Conservation (phyloP, 1,139 yeast species). For the Kurtzmaniella quercitrusa region DNA sequence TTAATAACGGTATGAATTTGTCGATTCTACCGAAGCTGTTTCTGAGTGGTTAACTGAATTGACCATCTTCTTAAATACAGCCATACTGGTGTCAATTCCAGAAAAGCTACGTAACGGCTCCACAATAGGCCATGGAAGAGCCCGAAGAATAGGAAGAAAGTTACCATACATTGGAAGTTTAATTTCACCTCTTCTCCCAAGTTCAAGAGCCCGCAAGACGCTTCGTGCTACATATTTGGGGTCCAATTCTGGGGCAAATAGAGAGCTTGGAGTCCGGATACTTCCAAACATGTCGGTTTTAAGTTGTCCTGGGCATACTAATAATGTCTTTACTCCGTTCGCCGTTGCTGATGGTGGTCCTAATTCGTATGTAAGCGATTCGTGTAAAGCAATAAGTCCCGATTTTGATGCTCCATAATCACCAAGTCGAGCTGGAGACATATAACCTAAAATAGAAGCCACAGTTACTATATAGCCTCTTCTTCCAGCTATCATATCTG, state of each 20-base stretch:
- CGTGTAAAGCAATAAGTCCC: conserved; percentile 80
- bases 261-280: conserved; percentile 64
- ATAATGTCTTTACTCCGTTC: conserved; percentile 63
- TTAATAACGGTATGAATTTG: no score
- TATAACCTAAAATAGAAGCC: conserved; percentile 78
- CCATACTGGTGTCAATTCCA: conserved; percentile 63
- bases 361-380: conserved; percentile 69
- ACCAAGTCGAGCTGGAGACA: conserved; percentile 77
- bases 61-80: conserved; percentile 21
- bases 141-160: conserved; percentile 65
- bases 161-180: conserved; percentile 74
- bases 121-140: conserved; percentile 69
- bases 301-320: conserved; percentile 86
- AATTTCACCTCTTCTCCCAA: conserved; percentile 66
- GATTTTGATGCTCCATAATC: conserved; percentile 91
- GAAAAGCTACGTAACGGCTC: conserved; percentile 49
- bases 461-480: conserved; percentile 79
- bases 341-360: conserved; percentile 47
- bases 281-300: conserved; percentile 68
- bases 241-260: conserved; percentile 79
- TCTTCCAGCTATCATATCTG: conserved; percentile 57
- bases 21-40: not conserved
- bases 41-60: not conserved
- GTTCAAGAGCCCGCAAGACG: conserved; percentile 52
- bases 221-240: conserved; percentile 59